These are phyloP conservation scores for Cordyceps fumosorosea DNA, from an alignment of 2,329 filamentous ascomycete genomes.

Conservation along the genomic window DNA sequence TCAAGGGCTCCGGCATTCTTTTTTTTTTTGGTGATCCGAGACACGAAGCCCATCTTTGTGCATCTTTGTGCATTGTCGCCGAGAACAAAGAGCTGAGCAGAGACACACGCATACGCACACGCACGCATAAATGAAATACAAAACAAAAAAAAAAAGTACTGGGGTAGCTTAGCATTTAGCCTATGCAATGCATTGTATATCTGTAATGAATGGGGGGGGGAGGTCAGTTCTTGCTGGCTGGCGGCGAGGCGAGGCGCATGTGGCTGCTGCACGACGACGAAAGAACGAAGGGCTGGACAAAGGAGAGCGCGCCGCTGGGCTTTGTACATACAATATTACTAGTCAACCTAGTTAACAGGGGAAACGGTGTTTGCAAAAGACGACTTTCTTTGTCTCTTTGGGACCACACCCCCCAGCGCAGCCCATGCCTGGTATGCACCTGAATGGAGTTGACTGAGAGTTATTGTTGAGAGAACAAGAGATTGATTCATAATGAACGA, in stretches of 20 bases:
- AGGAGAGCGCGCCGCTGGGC: no score
- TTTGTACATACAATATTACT: no score
- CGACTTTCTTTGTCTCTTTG: neutral
- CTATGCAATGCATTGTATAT: neutral
- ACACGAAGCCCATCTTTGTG: neutral
- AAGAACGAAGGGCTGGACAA: neutral
- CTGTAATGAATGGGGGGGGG: no score
- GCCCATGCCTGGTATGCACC: slow-evolving; percentile 2
- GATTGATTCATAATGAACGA: neutral
- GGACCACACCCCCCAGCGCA: neutral
- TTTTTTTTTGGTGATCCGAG: neutral
- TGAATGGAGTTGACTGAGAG: neutral
- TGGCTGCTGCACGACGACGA: neutral
- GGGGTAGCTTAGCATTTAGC: neutral
- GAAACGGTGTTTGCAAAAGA: neutral
- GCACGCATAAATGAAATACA: neutral
- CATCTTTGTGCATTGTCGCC: neutral
- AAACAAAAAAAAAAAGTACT: no score
- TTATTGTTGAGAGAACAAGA: no score
- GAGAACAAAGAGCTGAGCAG: neutral
- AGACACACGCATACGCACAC: neutral
- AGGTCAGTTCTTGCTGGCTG: neutral
- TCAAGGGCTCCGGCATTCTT: neutral
- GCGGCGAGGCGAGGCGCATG: neutral
- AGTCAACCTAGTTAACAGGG: neutral